Conservation (phyloP, 352 stramenopile species). For the Peronospora tabacina region DNA sequence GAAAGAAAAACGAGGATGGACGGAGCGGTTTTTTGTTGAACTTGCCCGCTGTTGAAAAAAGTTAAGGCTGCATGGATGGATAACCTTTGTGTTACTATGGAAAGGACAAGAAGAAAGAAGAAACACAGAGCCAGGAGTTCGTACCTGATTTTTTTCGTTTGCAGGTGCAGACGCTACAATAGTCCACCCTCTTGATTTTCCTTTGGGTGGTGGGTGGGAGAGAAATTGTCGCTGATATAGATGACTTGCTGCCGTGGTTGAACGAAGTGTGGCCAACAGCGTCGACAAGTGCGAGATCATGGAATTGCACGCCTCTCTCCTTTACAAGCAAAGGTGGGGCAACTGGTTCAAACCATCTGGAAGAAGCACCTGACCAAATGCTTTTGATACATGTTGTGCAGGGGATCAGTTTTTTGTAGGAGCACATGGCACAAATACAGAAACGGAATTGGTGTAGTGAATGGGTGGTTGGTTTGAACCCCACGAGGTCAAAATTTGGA, state of each 20-base stretch:
- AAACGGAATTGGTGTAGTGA: background rate
- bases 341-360: conserved; percentile 10
- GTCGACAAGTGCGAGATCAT: background rate
- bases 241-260: background rate
- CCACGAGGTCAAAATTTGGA: background rate
- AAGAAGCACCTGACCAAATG: conserved; percentile 7
- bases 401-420: background rate
- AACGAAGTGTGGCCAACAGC: background rate
- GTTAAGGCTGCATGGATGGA: background rate
- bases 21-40: conserved; percentile 22
- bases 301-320: background rate
- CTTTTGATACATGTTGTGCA: conserved; percentile 5
- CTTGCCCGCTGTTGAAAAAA: conserved; percentile 16
- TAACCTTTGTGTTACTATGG: conserved; percentile 1
- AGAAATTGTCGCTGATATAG: background rate
- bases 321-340: background rate
- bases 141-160: conserved; percentile 9
- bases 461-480: background rate
- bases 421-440: conserved; percentile 1
- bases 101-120: conserved; percentile 7
- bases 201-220: background rate
- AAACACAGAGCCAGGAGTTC: background rate
- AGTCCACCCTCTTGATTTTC: background rate
- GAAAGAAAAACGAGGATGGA: conserved; percentile 5
- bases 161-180: background rate